Evolutionary conservation across 2,329 filamentous ascomycete genomes (phyloP), one percentile per base, ranked within the genome.

Genomic region (Cladosporium oxysporum): DNA sequence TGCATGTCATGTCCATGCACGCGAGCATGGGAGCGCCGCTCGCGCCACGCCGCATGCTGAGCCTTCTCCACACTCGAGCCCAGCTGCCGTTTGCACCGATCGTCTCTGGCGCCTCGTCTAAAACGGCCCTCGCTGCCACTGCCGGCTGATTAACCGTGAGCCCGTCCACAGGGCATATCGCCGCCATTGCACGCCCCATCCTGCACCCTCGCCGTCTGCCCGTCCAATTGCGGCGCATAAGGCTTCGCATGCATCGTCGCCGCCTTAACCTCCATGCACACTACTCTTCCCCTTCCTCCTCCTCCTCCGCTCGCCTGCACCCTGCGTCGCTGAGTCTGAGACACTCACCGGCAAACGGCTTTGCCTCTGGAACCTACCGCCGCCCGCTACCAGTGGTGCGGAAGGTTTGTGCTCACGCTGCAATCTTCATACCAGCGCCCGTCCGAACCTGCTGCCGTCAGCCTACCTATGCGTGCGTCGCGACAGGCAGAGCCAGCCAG

Each of bases 361-460:
- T 21, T 58, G 55, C n/a, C 41, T 59, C 57, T 59, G 57, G 57
- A 59, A 59, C 57, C 57, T 59, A 59, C 57, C 57, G 57, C 29
- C 21, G 52, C 57, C 57, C 57, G 57, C 37, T 59, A 59, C 57
- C 57, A 31, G 16, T 28, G 57, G 57, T 28, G 37, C 57, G 57
- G 57, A 59, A 59, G 57, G 35, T 59, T 59, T 59, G 37, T 47
- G 57, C 52, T 47, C 31, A 23, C 37, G 57, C 23, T 59, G 57
- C 57, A 59, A 59, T 59, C 57, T 59, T 59, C 57, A 59, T 59
- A 47, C 57, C 57, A 59, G 57, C 52, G 52, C 28, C 37, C 55
- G 53, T 31, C 28, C 55, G 33, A 58, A 58, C 31, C 52, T 55
- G 52, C 52, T 55, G 52, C 52, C 55, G 33, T 58, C 31, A 58